These are phyloP conservation scores for Excoecaria agallocha DNA, from an alignment of 345 rosid species.

Conservation along the genomic window DNA sequence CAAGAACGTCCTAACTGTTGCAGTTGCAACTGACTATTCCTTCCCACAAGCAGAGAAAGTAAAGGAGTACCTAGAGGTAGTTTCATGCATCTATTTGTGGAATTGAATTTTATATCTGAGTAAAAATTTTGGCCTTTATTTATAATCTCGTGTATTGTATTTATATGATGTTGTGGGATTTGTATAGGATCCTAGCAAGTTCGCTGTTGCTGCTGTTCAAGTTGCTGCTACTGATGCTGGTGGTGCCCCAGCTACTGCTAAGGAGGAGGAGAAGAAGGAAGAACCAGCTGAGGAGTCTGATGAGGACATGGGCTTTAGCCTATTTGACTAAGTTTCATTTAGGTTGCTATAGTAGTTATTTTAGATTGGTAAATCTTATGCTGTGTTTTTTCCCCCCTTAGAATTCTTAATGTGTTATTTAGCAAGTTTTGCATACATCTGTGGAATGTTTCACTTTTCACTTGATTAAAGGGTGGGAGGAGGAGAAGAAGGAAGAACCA, in stretches of 20 bases:
- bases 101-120: not conserved
- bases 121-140: not conserved
- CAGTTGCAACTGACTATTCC: conserved; percentile 69
- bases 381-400: not conserved
- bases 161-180: too few species aligned
- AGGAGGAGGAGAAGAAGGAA: conserved; percentile 68
- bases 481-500: conserved; percentile 74
- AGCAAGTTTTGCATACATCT: conserved; percentile 1
- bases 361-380: not conserved
- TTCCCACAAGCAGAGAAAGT: conserved; percentile 80
- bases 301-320: conserved; percentile 82
- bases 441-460: not conserved
- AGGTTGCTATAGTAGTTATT: not conserved
- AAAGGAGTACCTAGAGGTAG: conserved; percentile 78
- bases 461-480: conserved; percentile 25
- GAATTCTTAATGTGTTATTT: not conserved
- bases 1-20: conserved; percentile 72
- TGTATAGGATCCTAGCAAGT: conserved; percentile 85
- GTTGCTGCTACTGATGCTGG: conserved; percentile 31
- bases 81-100: not conserved
- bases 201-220: conserved; percentile 49
- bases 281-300: conserved; percentile 88
- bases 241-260: conserved; percentile 37
- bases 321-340: conserved; percentile 49
- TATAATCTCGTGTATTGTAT: not conserved